These are phyloP conservation scores for Mucor mucedo DNA, from an alignment of 371 early-diverging fungal species.

Conservation along the genomic window DNA sequence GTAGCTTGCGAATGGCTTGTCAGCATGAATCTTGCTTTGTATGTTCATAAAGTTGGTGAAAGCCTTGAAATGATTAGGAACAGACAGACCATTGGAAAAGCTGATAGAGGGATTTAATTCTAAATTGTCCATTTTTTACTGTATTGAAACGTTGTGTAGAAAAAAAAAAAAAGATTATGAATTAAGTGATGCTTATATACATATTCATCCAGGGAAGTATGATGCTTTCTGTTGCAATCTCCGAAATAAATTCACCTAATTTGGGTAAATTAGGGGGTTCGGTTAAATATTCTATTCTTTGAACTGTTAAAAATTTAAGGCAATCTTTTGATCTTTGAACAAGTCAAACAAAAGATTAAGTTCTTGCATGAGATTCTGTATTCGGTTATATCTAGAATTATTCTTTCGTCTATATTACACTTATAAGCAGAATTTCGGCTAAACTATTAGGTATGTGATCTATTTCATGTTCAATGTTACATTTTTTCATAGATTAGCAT, in stretches of 20 bases:
- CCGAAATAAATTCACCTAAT: conserved; percentile 1
- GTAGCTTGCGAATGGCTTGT: conserved; percentile 13
- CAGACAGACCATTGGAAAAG: not conserved
- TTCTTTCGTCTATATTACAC: too few species aligned
- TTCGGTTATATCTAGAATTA: too few species aligned
- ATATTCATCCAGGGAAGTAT: not conserved
- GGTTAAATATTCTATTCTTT: not conserved
- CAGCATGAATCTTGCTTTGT: conserved; percentile 7
- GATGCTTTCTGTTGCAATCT: not conserved
- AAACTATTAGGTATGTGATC: too few species aligned
- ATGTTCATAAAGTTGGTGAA: conserved; percentile 10
- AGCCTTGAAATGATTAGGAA: not conserved
- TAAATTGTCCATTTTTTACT: not conserved
- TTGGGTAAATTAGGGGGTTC: not conserved
- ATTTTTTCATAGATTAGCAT: too few species aligned
- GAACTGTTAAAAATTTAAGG: too few species aligned
- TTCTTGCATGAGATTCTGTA: not conserved
- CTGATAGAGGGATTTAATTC: not conserved
- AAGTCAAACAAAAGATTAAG: not conserved
- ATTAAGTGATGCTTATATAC: not conserved
- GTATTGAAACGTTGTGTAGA: not conserved
- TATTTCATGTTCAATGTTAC: too few species aligned
- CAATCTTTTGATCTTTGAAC: too few species aligned
- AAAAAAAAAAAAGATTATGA: not conserved
- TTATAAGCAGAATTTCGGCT: too few species aligned